A percentile compares a stretch with the other conserved stretches of the same genome.
phyloP scores from a whole-genome alignment of 345 rosid species.

The Euphorbia tirucalli region DNA sequence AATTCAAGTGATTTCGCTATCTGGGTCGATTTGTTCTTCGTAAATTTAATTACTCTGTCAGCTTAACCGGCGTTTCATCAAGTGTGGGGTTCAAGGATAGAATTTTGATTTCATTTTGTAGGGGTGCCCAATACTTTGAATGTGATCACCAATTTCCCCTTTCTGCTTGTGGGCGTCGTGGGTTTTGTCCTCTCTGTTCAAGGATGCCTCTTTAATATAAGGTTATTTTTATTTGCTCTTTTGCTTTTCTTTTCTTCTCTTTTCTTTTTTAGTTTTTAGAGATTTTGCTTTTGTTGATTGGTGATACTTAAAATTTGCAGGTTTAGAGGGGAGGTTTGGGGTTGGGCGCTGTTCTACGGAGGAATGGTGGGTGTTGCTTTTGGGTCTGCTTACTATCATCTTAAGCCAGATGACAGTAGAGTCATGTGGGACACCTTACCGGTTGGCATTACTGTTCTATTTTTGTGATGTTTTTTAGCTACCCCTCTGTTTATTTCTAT shows the following conservation, averaged over 20 bases:
- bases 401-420: constrained; percentile 72
- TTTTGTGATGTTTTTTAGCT: constrained; percentile 5
- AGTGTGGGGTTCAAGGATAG: neutral
- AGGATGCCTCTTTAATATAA: constrained; percentile 61
- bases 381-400: constrained; percentile 88
- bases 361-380: constrained; percentile 65
- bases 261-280: constrained; percentile 4
- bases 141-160: constrained; percentile 82
- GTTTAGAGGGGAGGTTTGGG: constrained; percentile 68
- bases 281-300: neutral
- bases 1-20: constrained; percentile 9
- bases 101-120: constrained; percentile 6
- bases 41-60: no score
- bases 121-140: constrained; percentile 89
- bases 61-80: no score
- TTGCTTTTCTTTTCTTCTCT: constrained; percentile 4
- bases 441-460: constrained; percentile 46
- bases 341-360: constrained; percentile 76
- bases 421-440: constrained; percentile 75
- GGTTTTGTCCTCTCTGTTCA: constrained; percentile 69
- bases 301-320: constrained; percentile 32
- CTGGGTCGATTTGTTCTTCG: no score
- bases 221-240: constrained; percentile 26
- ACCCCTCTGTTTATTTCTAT: neutral
- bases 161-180: constrained; percentile 72